Base-by-base conservation (phyloP, 768 basidiomycete genomes). In the Mrakia blollopis region DNA sequence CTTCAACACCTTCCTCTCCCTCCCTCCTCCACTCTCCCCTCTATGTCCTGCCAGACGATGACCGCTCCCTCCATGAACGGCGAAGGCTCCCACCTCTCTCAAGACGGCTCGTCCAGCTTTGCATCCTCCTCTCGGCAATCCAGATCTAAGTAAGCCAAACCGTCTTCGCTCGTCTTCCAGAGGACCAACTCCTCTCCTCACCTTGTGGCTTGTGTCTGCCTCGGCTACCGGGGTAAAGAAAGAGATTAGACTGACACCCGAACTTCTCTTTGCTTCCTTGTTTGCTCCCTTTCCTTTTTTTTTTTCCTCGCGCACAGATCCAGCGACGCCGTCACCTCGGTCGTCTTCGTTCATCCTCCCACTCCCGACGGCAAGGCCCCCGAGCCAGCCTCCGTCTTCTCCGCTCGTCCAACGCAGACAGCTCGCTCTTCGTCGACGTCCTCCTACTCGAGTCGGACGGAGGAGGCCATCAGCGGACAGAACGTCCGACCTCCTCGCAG, bases 401-500 rank as follows among this genome's bases (percentile, higher is more conserved):
- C 60, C 9, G 21, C 14, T 23, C 62, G 25, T 23, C n/a, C 63
- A 61, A 65, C 16, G 7, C 63, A 0, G 16, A 25, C 50, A 1
- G 23, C 21, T 18, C 35, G 30, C 18, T 44, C 63, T 16, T 68
- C 74, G 3, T 75, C 47, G 5, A 18, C 63, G 8, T 68, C 25
- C 30, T n/a, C 61, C 30, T 57, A 62, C 23, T 18, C 39, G 50
- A 25, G 30, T 44, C 30, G 32, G 11, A n/a, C 11, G 32, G 71
- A 72, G 54, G 50, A 61, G n/a, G 39, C 61, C 25, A n/a, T 35
- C 57, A 30, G 54, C n/a, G 74, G 74, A 9, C 75, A 76, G 30
- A 69, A 61, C 39, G 75, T 76, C 41, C 75, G 75, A 18, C 75
- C 75, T 8, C 75, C 75, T 32, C 68, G 75, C 2, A 35, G 75